Evolutionary conservation across 2,329 filamentous ascomycete genomes (phyloP), one percentile per base, ranked within the genome.

Genomic region (Venturia pyrina): DNA sequence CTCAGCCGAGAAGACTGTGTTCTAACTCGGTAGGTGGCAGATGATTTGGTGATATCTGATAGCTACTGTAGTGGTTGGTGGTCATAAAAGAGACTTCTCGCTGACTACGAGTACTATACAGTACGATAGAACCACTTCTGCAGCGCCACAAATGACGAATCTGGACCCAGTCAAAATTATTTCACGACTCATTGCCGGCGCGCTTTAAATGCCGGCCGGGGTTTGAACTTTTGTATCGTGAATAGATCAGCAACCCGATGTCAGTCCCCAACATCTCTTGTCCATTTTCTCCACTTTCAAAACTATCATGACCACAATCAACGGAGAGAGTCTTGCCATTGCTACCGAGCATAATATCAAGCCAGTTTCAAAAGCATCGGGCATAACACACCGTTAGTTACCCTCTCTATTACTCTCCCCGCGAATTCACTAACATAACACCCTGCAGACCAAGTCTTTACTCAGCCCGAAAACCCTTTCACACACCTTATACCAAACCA

Each of bases 381-480:
- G 8, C 32, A 59, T 59, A 59, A 59, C 19, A 59, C 53, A 59
- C 32, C 28, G 53, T 59, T 37, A 17, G 53, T 59, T n/a, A n/a
- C 37, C 17, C 53, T 34, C 50, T 34, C 34, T 4, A 28, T 28
- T n/a, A n/a, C n/a, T 0, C n/a, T 34, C 24, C 50, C 15, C 17
- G 28, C 32, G 53, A 59, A 11, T 37, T 59, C 32, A 59, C 32
- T 19, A n/a, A 59, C 32, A 32, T 59, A n/a, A 40, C 32, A 62
- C 15, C 7, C 28, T n/a, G 37, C 64, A 79, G 77, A 71, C 65
- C 73, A 72, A 70, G 71, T 75, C n/a, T 71, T 71, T 13, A 69
- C 84, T 65, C 91, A 97, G 77, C 87, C 90, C 72, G 93, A 97
- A 80, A 99, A 98, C 78, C 93, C 93, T 40, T 98, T 93, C 75